Base-by-base conservation (phyloP, 2,329 filamentous ascomycete species). In the Phaeosphaeriaceae sp. region DNA sequence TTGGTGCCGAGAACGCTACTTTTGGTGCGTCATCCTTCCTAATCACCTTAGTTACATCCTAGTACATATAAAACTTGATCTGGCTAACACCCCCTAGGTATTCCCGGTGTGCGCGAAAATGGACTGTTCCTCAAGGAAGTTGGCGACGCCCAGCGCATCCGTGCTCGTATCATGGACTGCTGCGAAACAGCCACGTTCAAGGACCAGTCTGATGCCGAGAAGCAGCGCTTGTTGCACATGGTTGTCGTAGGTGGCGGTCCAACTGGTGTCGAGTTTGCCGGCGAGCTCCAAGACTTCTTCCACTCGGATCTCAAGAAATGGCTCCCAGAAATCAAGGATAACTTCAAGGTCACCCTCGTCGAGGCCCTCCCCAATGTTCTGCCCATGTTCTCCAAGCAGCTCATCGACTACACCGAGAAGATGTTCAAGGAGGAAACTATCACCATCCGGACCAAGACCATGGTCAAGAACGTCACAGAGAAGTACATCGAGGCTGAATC, bases 101-200 rank as follows among this genome's bases (percentile, higher is more conserved):
- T 99, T 68, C 92, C 91, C 46, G 94, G 94, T 75, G 94, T 99
- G 48, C 87, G 86, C 63, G 94, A 99, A 78, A 80, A 99, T 81
- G 93, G 90, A 64, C 96, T 92, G 80, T 99, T 99, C 84, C 79
- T 99, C 73, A 99, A 99, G 83, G 95, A 99, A 79, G 96, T 99
- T 71, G 86, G 84, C 60, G 95, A 99, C 74, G 94, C 94, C 49
- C 94, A 99, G 78, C 85, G 86, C 70, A 99, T 99, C 73, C 91
- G 94, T 71, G 97, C 93, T 83, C 92, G 91, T 77, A 97, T 99
- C 77, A 99, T 99, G 94, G 94, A 99, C 80, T 99, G 94, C 75
- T 92, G 96, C 64, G 94, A 99, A 80, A 97, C 93, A 29, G 94
- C 94, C 43, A 93, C 91, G 55, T 97, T 99, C 87, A 97, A 97